Evolutionary conservation across 148 eudicot species (phyloP), one percentile per base, ranked within the genome.

Genomic region (Cornus controversa): DNA sequence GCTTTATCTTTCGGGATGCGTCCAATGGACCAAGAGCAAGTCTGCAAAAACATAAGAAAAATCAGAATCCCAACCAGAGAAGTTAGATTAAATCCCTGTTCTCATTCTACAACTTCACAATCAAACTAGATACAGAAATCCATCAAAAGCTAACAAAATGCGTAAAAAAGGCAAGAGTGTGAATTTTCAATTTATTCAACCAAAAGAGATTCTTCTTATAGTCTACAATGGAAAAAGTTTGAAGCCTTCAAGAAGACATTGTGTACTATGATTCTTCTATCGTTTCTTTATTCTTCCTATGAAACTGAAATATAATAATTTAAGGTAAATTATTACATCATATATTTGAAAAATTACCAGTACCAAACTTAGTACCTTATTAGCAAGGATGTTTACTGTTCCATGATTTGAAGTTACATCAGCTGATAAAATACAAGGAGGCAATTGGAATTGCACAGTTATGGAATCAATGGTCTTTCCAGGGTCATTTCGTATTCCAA

Each of bases 391-490:
- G 84, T 96, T 79, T 40, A 96, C 92, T 37, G 93, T 79, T 81
- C 99, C 99, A 79, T 88, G 91, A 84, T 96, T 96, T 70, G 97
- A 75, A 54, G 89, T 84, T 78, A 96, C 85, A 86, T 96, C 93
- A 72, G 97, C 88, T 1, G 98, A 96, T 70, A 78, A 62, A 78
- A 91, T 81, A 80, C 90, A 88, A 42, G 91, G 81, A 66, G 99
- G 99, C 73, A 96, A 74, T 78, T 86, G 92, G 76, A 96, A 96
- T 73, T 89, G 75, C 34, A 96, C 90, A 11, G 85, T 80, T 83
- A 96, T 78, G n/a, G 91, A 86, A 82, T 96, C 97, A n/a, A 96
- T 88, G 26, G 86, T 72, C 86, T 96, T 96, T 76, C 97, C 98
- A 53, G 99, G 98, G 82, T 93, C 96, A 83, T 87, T 87, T 9